phyloP scores from a whole-genome alignment of 805 yeast species.

The Metahyphopichia silvanorum region DNA sequence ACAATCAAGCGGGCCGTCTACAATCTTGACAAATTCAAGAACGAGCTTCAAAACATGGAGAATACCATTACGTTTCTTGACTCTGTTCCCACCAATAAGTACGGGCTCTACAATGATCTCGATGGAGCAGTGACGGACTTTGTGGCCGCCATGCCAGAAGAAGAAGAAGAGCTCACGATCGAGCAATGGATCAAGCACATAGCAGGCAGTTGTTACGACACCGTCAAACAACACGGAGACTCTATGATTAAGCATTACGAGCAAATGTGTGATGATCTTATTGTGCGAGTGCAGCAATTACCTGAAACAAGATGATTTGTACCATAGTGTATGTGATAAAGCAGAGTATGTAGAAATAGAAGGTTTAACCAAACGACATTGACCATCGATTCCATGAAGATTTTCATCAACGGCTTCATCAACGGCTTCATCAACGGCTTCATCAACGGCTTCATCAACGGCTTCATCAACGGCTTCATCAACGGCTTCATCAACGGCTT shows the following conservation, averaged over 20 bases:
- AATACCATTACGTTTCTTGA: conserved; percentile 33
- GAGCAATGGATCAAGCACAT: conserved; percentile 62
- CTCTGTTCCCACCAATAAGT: conserved; percentile 30
- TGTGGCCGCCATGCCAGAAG: conserved; percentile 65
- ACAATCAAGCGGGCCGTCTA: too few relatives aligned
- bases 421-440: too few relatives aligned
- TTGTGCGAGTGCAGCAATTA: conserved; percentile 25
- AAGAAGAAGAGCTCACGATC: conserved; percentile 67
- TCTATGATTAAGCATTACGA: conserved; percentile 47
- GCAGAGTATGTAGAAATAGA: not conserved
- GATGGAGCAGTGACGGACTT: conserved; percentile 66
- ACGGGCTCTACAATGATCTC: conserved; percentile 53
- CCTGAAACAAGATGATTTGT: conserved; percentile 19
- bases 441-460: too few relatives aligned
- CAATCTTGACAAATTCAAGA: not conserved
- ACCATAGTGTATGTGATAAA: not conserved
- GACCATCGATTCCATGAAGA: too few relatives aligned
- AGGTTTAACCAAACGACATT: too few relatives aligned
- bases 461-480: too few relatives aligned
- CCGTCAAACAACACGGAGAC: conserved; percentile 45
- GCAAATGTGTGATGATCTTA: conserved; percentile 38
- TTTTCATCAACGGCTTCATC: too few relatives aligned
- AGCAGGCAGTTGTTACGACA: conserved; percentile 51
- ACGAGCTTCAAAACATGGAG: not conserved
- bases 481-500: too few relatives aligned